phyloP scores from a whole-genome alignment of 1,139 yeast species.

The Diutina sp. region DNA sequence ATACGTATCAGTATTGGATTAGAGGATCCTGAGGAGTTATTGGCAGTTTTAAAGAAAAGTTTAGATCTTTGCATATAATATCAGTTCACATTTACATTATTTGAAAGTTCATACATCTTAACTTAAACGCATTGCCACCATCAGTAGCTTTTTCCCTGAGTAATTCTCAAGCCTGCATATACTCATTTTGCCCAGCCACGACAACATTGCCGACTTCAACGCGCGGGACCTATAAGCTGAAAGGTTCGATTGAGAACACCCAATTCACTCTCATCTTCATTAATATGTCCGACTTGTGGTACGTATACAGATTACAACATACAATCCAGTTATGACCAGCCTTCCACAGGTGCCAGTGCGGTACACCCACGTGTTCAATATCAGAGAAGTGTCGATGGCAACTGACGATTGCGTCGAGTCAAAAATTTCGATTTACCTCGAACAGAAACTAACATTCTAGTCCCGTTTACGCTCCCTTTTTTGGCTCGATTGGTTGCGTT shows the following conservation, averaged over 20 bases:
- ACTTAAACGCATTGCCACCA: background rate
- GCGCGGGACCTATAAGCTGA: background rate
- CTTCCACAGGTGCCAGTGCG: background rate
- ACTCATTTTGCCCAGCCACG: background rate
- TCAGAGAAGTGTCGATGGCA: background rate
- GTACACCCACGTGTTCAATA: background rate
- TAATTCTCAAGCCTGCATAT: background rate
- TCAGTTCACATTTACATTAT: background rate
- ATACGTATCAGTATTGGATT: conserved; percentile 81
- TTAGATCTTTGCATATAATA: background rate
- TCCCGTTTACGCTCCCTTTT: conserved; percentile 84
- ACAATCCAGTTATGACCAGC: background rate
- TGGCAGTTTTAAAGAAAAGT: conserved; percentile 35
- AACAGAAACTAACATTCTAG: conserved; percentile 15
- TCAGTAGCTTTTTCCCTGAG: background rate
- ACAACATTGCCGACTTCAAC: background rate
- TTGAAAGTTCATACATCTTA: too few relatives aligned
- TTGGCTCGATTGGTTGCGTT: conserved; percentile 98
- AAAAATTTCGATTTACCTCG: background rate
- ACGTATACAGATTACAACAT: background rate
- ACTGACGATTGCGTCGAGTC: background rate
- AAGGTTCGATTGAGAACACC: background rate
- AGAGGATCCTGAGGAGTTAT: conserved; percentile 44
- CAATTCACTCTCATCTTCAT: background rate
- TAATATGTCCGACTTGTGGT: conserved; percentile 2